These are phyloP conservation scores for Crepidotus variabilis DNA, from an alignment of 768 basidiomycete genomes.

Conservation along the genomic window DNA sequence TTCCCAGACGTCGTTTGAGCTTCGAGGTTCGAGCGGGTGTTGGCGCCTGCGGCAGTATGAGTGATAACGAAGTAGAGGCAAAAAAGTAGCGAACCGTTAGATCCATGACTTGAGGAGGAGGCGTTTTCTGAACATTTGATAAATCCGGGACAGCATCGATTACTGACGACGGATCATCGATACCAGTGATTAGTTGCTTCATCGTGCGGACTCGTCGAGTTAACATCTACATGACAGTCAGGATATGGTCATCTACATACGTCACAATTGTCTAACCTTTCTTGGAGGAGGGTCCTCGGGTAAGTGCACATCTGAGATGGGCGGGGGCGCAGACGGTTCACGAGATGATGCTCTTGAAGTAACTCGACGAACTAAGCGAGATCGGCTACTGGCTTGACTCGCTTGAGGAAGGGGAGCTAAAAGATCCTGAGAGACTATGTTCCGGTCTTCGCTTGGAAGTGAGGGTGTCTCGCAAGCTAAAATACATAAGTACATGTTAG, in stretches of 20 bases:
- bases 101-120: conserved; percentile 16
- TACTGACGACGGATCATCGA: conserved; percentile 41
- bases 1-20: conserved; percentile 55
- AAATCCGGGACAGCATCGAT: conserved; percentile 28
- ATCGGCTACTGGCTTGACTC: conserved; percentile 11
- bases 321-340: conserved; percentile 23
- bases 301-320: conserved; percentile 6
- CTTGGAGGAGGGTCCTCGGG: conserved; percentile 23
- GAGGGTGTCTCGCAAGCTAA: too few species aligned
- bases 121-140: conserved; percentile 13
- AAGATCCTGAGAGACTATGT: neutral
- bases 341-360: conserved; percentile 38
- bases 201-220: conserved; percentile 39
- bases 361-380: conserved; percentile 31
- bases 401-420: neutral
- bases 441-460: too few species aligned
- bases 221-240: conserved; percentile 29
- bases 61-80: neutral
- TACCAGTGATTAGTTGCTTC: conserved; percentile 34
- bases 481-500: too few species aligned
- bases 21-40: conserved; percentile 34
- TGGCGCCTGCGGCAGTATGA: conserved; percentile 29
- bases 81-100: conserved; percentile 14
- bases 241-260: neutral
- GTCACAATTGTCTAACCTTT: conserved; percentile 20